These are phyloP conservation scores for Botrytis deweyae DNA, from an alignment of 2,329 filamentous ascomycete genomes.

Conservation along the genomic window DNA sequence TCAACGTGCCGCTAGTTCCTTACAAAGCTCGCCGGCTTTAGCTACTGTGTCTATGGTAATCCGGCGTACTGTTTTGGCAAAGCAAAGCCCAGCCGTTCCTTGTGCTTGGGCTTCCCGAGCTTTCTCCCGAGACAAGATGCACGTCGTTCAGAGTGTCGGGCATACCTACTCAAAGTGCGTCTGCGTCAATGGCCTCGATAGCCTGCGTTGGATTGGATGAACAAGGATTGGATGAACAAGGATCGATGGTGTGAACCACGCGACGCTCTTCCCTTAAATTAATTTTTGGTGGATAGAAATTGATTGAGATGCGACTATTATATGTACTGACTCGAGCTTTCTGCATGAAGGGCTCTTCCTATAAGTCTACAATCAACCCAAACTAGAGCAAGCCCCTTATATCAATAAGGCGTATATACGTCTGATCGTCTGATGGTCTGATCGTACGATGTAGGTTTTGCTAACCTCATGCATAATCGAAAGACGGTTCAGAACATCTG, in stretches of 20 bases:
- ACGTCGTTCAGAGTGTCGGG: neutral
- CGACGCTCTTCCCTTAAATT: neutral
- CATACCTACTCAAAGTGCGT: neutral
- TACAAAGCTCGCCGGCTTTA: neutral
- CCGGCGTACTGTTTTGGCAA: neutral
- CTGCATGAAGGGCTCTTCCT: neutral
- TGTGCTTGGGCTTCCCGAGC: neutral
- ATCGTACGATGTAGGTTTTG: neutral
- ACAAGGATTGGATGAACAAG: neutral
- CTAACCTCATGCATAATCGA: neutral
- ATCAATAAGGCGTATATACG: neutral
- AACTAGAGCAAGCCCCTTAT: neutral
- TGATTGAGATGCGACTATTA: neutral
- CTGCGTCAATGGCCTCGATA: neutral
- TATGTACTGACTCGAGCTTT: neutral
- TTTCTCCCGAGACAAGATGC: neutral
- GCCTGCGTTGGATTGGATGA: neutral
- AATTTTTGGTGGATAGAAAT: neutral
- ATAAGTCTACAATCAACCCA: neutral
- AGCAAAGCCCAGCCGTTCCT: neutral
- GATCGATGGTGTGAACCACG: neutral
- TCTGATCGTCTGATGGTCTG: neutral
- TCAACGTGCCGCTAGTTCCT: neutral
- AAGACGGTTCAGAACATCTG: neutral
- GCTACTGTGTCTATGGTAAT: neutral